Base-by-base conservation (phyloP, 2,329 filamentous ascomycete species). In the Pseudopithomyces chartarum region DNA sequence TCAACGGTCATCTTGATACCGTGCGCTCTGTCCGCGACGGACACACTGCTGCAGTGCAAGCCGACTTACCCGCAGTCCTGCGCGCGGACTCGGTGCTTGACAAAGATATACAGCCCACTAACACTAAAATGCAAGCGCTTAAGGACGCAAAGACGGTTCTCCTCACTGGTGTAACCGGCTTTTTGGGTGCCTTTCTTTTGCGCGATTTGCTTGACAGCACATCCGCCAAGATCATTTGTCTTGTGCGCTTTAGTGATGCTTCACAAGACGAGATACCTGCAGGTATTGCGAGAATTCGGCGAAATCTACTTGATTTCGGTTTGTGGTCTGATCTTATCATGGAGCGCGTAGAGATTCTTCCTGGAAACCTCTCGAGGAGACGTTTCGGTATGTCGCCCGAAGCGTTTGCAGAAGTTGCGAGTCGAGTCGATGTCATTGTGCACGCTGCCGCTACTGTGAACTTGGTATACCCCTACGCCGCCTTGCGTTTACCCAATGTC, bases 401-500 rank as follows among this genome's bases (percentile, higher is more conserved):
- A 12, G 81, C 79, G 0, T 93, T 91, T 63, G 82, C 87, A 22
- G 81, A 87, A 26, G 80, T 93, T 7, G 87, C 87, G 1, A 74
- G 79, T 11, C 84, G 86, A 6, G 81, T 91, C 1, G 82, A 93
- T 59, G 90, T 92, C 34, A 88, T 94, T 55, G 81, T 93, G 1
- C 90, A 94, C 69, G 88, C 90, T 34, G 90, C 87, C 23, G 90
- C 90, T 5, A 90, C 87, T 0, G 90, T 94, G 67, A 75, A 75
- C 62, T 79, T 94, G 47, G 89, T 94, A 0, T 93, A 94, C 63
- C 90, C 90, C 0, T 93, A 93, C 63, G 90, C 90, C 40, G 88
- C 90, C 0, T 79, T 94, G 62, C 84, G 90, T 52, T 85, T 83
- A 49, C 85, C 90, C 55, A 94, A 94, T 63, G 88, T 94, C 2